Evolutionary conservation across 2,329 filamentous ascomycete genomes (phyloP).

Genomic region (Neocucurbitaria cava): DNA sequence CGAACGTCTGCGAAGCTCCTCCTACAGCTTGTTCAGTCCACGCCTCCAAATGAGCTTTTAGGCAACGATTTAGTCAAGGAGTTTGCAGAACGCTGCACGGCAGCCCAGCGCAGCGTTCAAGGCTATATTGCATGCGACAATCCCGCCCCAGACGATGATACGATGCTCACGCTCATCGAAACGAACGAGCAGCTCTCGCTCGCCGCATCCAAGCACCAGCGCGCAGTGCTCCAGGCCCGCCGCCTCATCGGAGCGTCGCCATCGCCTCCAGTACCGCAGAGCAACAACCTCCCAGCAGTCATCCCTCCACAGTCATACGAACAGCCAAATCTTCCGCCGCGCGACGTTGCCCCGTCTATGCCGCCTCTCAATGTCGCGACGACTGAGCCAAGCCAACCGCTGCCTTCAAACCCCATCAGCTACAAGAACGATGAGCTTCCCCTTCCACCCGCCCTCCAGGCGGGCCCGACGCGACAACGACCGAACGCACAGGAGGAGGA

Average conservation of each 20-base stretch:
- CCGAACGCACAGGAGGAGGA: conserved; percentile 36
- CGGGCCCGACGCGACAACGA: conserved; percentile 23
- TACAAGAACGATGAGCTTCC: conserved; percentile 28
- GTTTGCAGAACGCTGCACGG: conserved; percentile 85
- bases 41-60: conserved; percentile 76
- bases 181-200: conserved; percentile 90
- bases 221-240: conserved; percentile 70
- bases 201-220: conserved; percentile 82
- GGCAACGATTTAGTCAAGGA: conserved; percentile 90
- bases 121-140: conserved; percentile 81
- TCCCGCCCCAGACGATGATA: conserved; percentile 88
- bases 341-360: conserved; percentile 22
- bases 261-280: conserved; percentile 21
- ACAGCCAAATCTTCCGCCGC: conserved; percentile 12
- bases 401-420: conserved; percentile 9
- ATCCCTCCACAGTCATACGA: conserved; percentile 22
- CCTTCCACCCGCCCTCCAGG: conserved; percentile 39
- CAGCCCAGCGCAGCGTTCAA: conserved; percentile 82
- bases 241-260: conserved; percentile 48
- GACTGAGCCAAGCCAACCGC: conserved; percentile 7
- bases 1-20: conserved; percentile 89
- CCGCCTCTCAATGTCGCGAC: conserved; percentile 21
- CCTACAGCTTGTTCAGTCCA: conserved; percentile 89
- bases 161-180: conserved; percentile 90
- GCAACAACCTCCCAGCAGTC: conserved; percentile 16